These are phyloP conservation scores for Pichia inconspicua DNA, from an alignment of 1,139 yeast species.

Conservation along the genomic window DNA sequence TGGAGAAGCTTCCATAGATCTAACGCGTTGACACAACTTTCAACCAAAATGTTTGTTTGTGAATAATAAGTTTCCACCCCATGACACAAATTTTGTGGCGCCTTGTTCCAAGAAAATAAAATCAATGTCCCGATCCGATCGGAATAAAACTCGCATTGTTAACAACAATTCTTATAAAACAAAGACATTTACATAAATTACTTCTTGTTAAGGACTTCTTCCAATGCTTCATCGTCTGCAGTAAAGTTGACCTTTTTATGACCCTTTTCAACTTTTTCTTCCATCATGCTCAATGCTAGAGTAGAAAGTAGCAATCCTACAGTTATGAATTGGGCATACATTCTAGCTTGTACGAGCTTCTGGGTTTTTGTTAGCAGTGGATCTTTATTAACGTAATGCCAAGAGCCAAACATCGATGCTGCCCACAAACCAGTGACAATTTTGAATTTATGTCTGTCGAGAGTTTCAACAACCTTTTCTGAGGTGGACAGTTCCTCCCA, in stretches of 20 bases:
- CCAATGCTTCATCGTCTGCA: constrained; percentile 35
- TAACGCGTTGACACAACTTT: too few relatives aligned
- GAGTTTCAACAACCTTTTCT: constrained; percentile 31
- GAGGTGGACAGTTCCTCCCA: constrained; percentile 42
- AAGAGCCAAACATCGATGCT: constrained; percentile 75
- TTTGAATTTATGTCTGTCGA: constrained; percentile 52
- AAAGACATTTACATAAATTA: background rate
- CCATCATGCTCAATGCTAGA: constrained; percentile 55
- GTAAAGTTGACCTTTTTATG: constrained; percentile 17
- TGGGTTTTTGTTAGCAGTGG: constrained; percentile 72
- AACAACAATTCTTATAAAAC: too few relatives aligned
- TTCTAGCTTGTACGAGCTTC: constrained; percentile 87
- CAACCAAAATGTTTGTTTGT: too few relatives aligned
- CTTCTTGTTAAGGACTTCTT: constrained; percentile 25
- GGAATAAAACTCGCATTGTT: too few relatives aligned
- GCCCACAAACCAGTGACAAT: constrained; percentile 80
- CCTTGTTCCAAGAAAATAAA: too few relatives aligned
- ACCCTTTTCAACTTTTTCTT: constrained; percentile 38
- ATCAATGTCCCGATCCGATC: too few relatives aligned
- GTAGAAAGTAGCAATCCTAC: constrained; percentile 58
- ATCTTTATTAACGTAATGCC: constrained; percentile 70
- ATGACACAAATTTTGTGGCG: too few relatives aligned
- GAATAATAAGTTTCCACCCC: too few relatives aligned
- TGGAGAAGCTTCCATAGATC: too few relatives aligned
- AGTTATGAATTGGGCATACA: constrained; percentile 84